Percentiles rank a stretch among this genome's conserved stretches.
Evolutionary conservation across 176 grass and related monocot genomes (phyloP).

Genomic region (Aegilops speltoides): DNA sequence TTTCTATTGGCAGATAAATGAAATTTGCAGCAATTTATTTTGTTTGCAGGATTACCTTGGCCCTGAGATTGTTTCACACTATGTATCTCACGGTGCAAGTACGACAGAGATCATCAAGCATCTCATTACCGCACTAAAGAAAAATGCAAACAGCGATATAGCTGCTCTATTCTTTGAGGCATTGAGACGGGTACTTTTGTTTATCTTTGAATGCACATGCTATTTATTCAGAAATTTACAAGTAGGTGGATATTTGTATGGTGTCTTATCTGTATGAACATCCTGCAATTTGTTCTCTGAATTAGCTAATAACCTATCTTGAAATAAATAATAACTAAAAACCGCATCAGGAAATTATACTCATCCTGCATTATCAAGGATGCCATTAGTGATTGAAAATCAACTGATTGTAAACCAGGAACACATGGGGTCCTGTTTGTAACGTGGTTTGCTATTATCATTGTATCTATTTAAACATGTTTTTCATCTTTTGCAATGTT

Average conservation of each 20-base stretch:
- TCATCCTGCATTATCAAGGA: background rate
- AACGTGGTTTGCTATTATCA: background rate
- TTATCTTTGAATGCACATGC: slow-evolving; percentile 16
- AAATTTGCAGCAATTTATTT: background rate
- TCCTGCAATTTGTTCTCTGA: background rate
- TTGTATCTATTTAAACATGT: background rate
- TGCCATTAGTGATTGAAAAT: slow-evolving; percentile 4
- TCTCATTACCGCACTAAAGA: slow-evolving; percentile 77
- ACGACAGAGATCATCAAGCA: slow-evolving; percentile 87
- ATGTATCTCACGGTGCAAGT: slow-evolving; percentile 72
- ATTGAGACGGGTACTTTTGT: slow-evolving; percentile 71
- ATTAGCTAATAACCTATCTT: background rate
- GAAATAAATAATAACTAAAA: background rate
- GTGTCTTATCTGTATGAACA: background rate
- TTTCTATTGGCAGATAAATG: background rate
- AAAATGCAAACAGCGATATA: slow-evolving; percentile 59
- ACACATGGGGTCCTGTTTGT: background rate
- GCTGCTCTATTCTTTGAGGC: slow-evolving; percentile 78
- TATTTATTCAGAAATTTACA: background rate
- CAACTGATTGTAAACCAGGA: background rate
- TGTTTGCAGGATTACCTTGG: slow-evolving; percentile 83
- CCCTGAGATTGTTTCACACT: slow-evolving; percentile 93
- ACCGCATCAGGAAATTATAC: background rate
- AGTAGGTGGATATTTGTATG: background rate
- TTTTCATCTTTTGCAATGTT: background rate